Conservation (phyloP, 140 eudicot genomes). For the Ambrosia hybrid region DNA sequence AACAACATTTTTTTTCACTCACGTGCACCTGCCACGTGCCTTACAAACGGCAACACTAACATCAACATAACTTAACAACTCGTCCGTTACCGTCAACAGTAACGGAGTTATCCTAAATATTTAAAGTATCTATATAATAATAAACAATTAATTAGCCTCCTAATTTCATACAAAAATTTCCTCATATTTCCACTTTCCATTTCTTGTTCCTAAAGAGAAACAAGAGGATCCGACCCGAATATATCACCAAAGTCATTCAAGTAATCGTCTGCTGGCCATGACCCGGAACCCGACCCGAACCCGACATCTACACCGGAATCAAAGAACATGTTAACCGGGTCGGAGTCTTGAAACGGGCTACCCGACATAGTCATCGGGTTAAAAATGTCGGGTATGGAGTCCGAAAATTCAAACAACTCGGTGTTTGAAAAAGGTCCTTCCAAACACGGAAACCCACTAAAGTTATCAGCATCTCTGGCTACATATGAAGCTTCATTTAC, state of each 20-base stretch:
- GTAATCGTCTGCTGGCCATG: slow-evolving; percentile 48
- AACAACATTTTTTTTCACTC: slow-evolving; percentile 25
- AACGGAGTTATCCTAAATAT: slow-evolving; percentile 47
- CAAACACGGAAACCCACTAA: slow-evolving; percentile 36
- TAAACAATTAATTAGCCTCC: slow-evolving; percentile 28
- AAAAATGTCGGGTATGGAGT: slow-evolving; percentile 35
- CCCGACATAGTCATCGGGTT: slow-evolving; percentile 36
- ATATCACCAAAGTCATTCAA: slow-evolving; percentile 75
- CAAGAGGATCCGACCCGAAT: slow-evolving; percentile 87
- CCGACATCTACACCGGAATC: slow-evolving; percentile 37
- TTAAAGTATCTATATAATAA: background rate
- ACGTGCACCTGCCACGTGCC: slow-evolving; percentile 33
- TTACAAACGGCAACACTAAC: slow-evolving; percentile 10
- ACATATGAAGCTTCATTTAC: slow-evolving; percentile 16
- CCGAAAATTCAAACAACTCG: slow-evolving; percentile 45
- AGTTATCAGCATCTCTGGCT: slow-evolving; percentile 19
- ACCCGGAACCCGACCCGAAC: slow-evolving; percentile 12
- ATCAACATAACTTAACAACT: slow-evolving; percentile 25
- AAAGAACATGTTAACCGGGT: slow-evolving; percentile 24
- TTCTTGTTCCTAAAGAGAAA: slow-evolving; percentile 45
- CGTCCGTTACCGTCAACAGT: slow-evolving; percentile 34
- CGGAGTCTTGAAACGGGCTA: slow-evolving; percentile 29
- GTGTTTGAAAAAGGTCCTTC: slow-evolving; percentile 36
- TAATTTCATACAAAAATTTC: slow-evolving; percentile 34
- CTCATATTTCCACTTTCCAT: background rate